Conservation (phyloP, 2,329 filamentous ascomycete species). For the Corinectria fuckeliana region DNA sequence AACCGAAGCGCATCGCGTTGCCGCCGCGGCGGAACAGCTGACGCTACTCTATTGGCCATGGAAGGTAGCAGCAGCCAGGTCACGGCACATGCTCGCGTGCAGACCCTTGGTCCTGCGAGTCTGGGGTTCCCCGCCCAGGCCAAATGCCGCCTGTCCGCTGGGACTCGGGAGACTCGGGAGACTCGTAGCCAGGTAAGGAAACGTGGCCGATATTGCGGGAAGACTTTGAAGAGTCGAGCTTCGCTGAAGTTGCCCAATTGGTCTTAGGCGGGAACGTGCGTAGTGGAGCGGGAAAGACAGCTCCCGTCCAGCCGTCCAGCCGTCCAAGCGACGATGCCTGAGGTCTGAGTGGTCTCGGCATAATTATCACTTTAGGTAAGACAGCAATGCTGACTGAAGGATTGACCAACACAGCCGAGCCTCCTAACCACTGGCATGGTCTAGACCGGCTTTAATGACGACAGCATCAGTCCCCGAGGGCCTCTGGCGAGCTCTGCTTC, state of each 20-base stretch:
- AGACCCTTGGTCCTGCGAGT: neutral
- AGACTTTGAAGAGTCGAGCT: neutral
- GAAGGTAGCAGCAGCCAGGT: neutral
- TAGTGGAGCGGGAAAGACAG: too few species aligned
- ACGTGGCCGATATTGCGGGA: neutral
- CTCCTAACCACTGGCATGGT: neutral
- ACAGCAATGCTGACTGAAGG: too few species aligned
- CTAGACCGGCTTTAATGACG: neutral
- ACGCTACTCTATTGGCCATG: neutral
- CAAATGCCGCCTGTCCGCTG: neutral
- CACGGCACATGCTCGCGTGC: neutral
- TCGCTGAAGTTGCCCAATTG: neutral
- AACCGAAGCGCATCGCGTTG: too few species aligned
- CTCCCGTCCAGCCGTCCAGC: too few species aligned
- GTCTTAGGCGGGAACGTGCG: neutral
- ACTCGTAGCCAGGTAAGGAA: neutral
- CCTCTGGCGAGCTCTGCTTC: slow-evolving; percentile 8
- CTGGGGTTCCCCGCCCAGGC: neutral
- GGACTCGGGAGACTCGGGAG: too few species aligned
- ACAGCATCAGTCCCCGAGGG: neutral
- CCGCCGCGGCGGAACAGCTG: neutral
- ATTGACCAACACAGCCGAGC: neutral
- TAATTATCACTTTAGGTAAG: neutral
- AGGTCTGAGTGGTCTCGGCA: neutral
- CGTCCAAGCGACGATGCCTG: neutral